Evolutionary conservation across 1,139 yeast species (phyloP), one percentile per base, ranked within the genome.

Genomic region (Blastobotrys raffinosifermentans): DNA sequence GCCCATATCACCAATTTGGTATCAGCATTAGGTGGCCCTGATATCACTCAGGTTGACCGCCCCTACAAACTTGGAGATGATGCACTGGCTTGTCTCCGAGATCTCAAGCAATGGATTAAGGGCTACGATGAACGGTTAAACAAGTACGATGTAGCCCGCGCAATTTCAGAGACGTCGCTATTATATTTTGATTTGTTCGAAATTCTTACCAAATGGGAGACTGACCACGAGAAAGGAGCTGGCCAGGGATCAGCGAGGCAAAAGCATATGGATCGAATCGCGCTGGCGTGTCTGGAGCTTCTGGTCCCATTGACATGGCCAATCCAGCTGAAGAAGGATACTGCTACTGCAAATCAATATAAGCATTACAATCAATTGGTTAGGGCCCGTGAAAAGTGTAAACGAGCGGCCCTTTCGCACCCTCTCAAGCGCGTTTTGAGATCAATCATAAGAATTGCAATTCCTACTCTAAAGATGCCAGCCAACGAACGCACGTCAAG

Each of bases 241-340:
- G n/a, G n/a, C 58, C 55, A 33, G 8, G 34, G 37, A 18, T 63
- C 49, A 46, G 62, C 60, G 47, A 58, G 63, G 55, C 49, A 62
- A n/a, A n/a, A 49, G 39, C 50, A 29, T 55, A 58, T 42, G 54
- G 84, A 77, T 39, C 75, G 79, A 47, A 70, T 85, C 32, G 80
- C 87, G 42, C 58, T 83, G 30, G 73, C 84, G 5, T 73, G 84
- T 46, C 64, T 91, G 40, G 96, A 91, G 58, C 61, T 93, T 9
- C 61, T 91, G 42, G 96, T 86, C 1, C 76, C 85, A 3, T 66
- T 93, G 53, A 83, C 96, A 0, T 84, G 95, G 87, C 97, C 97
- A 0, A 60, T 83, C 4, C 77, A 77, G 23, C 62, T 80, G 36
- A 66, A 75, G 16, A 73, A 71, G 23, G 67, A 67, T 17, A 63